These are phyloP conservation scores for Mortierella claussenii DNA, from an alignment of 192 early-diverging fungal species.

Conservation along the genomic window DNA sequence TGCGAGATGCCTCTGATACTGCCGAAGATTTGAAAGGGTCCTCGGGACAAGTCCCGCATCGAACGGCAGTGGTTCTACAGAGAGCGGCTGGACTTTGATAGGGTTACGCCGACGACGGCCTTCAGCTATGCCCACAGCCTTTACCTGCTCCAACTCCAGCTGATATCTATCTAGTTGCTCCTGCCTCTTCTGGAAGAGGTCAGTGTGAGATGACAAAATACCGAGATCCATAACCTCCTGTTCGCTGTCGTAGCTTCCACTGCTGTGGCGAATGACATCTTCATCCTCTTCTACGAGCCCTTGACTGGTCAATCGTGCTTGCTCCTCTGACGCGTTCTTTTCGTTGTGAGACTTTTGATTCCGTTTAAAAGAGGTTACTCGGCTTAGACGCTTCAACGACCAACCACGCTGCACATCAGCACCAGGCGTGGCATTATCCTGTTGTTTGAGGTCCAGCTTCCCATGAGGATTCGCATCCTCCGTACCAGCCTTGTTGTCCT, in stretches of 20 bases:
- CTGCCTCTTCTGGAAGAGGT: constrained; percentile 14
- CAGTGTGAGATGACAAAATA: constrained; percentile 10
- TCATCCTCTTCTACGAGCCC: constrained; percentile 3
- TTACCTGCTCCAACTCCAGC: not conserved
- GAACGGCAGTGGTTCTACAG: constrained; percentile 40
- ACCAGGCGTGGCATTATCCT: not conserved
- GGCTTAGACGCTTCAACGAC: constrained; percentile 27
- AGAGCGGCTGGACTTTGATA: constrained; percentile 41
- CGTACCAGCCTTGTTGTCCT: not conserved
- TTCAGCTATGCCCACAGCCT: not conserved
- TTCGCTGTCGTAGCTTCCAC: constrained; percentile 13
- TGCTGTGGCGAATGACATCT: not conserved
- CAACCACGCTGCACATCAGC: constrained; percentile 18
- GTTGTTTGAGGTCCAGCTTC: not conserved
- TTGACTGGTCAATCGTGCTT: constrained; percentile 20
- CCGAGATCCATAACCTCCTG: constrained; percentile 26
- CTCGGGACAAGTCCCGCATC: constrained; percentile 33
- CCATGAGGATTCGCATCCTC: not conserved
- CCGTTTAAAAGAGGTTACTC: constrained; percentile 10
- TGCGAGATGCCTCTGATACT: constrained; percentile 24
- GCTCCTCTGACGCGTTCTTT: constrained; percentile 20
- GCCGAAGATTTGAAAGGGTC: constrained; percentile 15
- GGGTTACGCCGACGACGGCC: constrained; percentile 19
- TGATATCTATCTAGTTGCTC: constrained; percentile 13
- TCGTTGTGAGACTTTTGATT: constrained; percentile 5